Evolutionary conservation across 441 rosid genomes (phyloP), one percentile per base, ranked within the genome.

Genomic region (Pelargonium fulgidum): DNA sequence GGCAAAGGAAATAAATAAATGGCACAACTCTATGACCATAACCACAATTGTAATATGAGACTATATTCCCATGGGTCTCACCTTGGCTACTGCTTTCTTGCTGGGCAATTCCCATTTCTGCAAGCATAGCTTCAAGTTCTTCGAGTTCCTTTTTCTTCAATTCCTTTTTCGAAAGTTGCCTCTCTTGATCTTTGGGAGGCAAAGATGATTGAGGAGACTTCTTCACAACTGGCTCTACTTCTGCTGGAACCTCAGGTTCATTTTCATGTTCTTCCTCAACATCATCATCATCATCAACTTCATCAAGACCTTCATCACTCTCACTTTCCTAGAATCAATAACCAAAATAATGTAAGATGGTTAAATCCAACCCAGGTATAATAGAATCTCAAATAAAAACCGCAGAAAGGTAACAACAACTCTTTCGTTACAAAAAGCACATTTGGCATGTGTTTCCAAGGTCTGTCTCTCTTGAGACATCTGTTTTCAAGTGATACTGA

Each of bases 221-320:
- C 76, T 75, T 69, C 52, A 68, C 85, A 66, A 69, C 77, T 29
- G 81, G 81, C 72, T 85, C 92, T 14, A 72, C 81, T 14, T 85
- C 92, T 19, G 73, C 81, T 14, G 80, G 79, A 58, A 66, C 76
- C 62, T 85, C 88, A 9, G 76, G 76, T 70, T 84, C 96, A 69
- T 77, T 78, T 10, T 84, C 89, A 67, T 88, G 89, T 56, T 90
- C 96, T 70, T 90, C 93, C 65, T 89, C 96, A 20, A 79, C 78
- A 17, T 84, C 93, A 69, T 26, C 33, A 26, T 47, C n/a, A 10
- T 90, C 95, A 85, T 92, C 96, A 59, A 82, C 87, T 76, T 88
- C 92, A 72, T 89, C 89, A 66, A 89, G 81, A 48, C 89, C 93
- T 73, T 86, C 96, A 70, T 92, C 98, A 62, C 91, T 92, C 72